A percentile compares a stretch with the other conserved stretches of the same genome.
Conservation (phyloP, 225 moss, liverwort and hornwort genomes). For the Rhytidiadelphus loreus region DNA sequence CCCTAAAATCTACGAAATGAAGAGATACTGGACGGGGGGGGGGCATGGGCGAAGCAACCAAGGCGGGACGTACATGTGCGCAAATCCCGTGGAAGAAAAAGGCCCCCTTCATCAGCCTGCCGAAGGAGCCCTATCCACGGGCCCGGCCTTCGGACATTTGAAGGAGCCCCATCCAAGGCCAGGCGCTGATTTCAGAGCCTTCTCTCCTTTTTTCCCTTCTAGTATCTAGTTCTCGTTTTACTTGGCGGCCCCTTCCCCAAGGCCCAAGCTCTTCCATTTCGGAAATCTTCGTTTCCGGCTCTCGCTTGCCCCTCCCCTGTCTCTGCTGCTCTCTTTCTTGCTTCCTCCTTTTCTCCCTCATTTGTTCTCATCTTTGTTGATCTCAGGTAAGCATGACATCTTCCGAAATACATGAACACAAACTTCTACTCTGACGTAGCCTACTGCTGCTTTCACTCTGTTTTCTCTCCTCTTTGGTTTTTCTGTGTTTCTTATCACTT, state of each 20-base stretch:
- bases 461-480: too few relatives aligned
- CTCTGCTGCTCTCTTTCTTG: background rate
- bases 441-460: background rate
- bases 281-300: slow-evolving; percentile 21
- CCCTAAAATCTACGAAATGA: background rate
- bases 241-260: background rate
- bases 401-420: background rate
- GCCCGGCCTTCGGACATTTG: background rate
- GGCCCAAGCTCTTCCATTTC: background rate
- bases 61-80: background rate
- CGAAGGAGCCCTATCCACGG: background rate
- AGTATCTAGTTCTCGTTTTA: background rate
- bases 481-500: background rate
- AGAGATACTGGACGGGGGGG: background rate
- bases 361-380: background rate
- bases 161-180: background rate
- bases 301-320: background rate
- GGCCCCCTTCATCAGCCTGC: too few relatives aligned
- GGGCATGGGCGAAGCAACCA: background rate
- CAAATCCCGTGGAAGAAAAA: background rate
- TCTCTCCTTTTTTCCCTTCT: background rate
- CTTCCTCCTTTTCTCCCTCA: background rate
- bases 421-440: background rate
- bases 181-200: background rate
- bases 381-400: slow-evolving; percentile 4